Conservation (phyloP, 805 yeast genomes). For the Saccharomycodes ludwigii region DNA sequence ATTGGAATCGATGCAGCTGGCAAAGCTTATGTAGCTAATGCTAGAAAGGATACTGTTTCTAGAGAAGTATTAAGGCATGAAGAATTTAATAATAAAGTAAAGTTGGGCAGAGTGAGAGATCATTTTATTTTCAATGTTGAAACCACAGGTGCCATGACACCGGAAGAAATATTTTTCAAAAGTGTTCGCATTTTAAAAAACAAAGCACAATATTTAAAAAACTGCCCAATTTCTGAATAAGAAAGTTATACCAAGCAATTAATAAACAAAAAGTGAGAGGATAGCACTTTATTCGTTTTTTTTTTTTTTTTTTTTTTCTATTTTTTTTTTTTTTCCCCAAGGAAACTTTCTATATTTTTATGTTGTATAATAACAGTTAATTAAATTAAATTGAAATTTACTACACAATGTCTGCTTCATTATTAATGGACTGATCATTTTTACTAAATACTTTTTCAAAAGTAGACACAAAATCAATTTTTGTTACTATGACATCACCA, state of each 20-base stretch:
- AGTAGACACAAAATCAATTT: constrained; percentile 23
- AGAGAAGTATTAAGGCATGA: constrained; percentile 92
- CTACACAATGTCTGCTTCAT: too few relatives aligned
- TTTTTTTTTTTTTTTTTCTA: too few relatives aligned
- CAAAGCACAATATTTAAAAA: constrained; percentile 70
- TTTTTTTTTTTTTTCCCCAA: too few relatives aligned
- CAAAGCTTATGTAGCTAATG: constrained; percentile 73
- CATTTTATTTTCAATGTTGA: constrained; percentile 93
- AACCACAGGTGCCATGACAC: constrained; percentile 92
- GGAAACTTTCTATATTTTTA: too few relatives aligned
- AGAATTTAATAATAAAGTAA: constrained; percentile 81
- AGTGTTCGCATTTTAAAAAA: constrained; percentile 74
- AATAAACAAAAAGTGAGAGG: too few relatives aligned
- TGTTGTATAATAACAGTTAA: too few relatives aligned
- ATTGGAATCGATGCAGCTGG: constrained; percentile 50
- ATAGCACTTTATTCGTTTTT: too few relatives aligned
- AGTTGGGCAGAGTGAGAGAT: constrained; percentile 81
- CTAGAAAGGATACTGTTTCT: constrained; percentile 92
- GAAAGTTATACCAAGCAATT: too few relatives aligned
- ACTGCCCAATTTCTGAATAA: constrained; percentile 61
- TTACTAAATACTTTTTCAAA: constrained; percentile 16
- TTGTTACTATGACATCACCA: constrained; percentile 27
- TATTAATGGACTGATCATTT: too few relatives aligned
- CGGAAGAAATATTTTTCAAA: constrained; percentile 91
- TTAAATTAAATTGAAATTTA: too few relatives aligned